These are phyloP conservation scores for Ascochyta rabiei DNA, from an alignment of 2,329 filamentous ascomycete genomes.

Conservation along the genomic window DNA sequence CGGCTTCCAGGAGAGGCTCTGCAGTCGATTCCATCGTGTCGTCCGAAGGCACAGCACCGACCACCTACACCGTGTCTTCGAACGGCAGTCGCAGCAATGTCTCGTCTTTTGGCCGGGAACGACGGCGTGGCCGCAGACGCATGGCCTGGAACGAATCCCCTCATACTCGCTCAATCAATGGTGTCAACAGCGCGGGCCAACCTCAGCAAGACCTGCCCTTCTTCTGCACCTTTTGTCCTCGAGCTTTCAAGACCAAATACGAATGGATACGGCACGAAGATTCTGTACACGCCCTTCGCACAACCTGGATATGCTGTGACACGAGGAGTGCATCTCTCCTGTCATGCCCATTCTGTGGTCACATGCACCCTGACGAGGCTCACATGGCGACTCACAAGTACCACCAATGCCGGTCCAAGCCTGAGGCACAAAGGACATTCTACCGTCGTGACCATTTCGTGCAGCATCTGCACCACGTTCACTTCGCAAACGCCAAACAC, in stretches of 20 bases:
- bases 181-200: slow-evolving; percentile 38
- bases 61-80: slow-evolving; percentile 41
- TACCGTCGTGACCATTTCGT: slow-evolving; percentile 46
- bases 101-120: slow-evolving; percentile 44
- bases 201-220: slow-evolving; percentile 42
- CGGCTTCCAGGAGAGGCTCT: slow-evolving; percentile 33
- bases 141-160: slow-evolving; percentile 45
- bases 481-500: slow-evolving; percentile 44
- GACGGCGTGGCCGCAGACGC: slow-evolving; percentile 41
- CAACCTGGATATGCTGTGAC: slow-evolving; percentile 47
- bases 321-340: slow-evolving; percentile 31
- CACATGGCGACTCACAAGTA: slow-evolving; percentile 45
- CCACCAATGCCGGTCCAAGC: slow-evolving; percentile 43
- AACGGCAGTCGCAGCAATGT: slow-evolving; percentile 41
- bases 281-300: slow-evolving; percentile 46
- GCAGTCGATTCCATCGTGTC: slow-evolving; percentile 41
- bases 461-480: slow-evolving; percentile 45
- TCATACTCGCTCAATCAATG: slow-evolving; percentile 36
- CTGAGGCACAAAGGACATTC: slow-evolving; percentile 45
- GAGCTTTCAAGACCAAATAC: slow-evolving; percentile 47
- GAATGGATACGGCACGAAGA: slow-evolving; percentile 48
- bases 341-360: slow-evolving; percentile 42
- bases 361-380: slow-evolving; percentile 39
- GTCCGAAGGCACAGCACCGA: slow-evolving; percentile 41
- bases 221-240: slow-evolving; percentile 46